Evolutionary conservation across 1,284 basidiomycete genomes (phyloP).

Genomic region (Cutaneotrichosporon sp.): DNA sequence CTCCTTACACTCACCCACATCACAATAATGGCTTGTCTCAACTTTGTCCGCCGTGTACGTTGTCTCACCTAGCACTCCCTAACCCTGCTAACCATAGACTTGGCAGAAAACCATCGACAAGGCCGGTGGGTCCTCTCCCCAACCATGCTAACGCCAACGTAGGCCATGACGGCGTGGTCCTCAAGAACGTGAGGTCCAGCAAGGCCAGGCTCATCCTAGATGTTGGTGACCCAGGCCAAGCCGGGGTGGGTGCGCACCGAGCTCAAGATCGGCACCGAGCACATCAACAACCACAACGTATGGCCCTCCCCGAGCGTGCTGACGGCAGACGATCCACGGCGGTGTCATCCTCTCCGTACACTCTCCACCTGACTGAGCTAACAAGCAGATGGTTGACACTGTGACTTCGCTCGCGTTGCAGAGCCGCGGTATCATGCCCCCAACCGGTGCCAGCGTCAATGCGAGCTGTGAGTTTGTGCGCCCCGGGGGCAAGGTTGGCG

Average conservation of each 20-base stretch:
- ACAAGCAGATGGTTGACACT: constrained; percentile 47
- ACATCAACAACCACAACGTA: constrained; percentile 53
- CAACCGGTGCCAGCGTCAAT: constrained; percentile 50
- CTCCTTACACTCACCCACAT: neutral
- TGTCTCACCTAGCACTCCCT: neutral
- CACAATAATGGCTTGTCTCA: constrained; percentile 31
- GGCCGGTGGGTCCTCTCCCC: constrained; percentile 28
- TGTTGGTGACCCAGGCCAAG: constrained; percentile 28
- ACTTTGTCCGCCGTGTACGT: constrained; percentile 36
- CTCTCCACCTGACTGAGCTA: neutral
- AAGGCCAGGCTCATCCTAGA: constrained; percentile 25
- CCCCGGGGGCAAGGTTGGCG: constrained; percentile 44
- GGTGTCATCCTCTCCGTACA: constrained; percentile 49
- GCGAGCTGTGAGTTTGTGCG: constrained; percentile 52
- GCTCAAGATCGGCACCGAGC: constrained; percentile 42
- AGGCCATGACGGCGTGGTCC: constrained; percentile 34
- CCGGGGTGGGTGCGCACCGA: constrained; percentile 47
- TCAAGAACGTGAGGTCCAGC: constrained; percentile 8
- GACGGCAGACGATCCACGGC: constrained; percentile 51
- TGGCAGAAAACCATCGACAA: constrained; percentile 43
- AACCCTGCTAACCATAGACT: constrained; percentile 25
- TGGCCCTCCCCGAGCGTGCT: constrained; percentile 13
- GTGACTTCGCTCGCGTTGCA: constrained; percentile 50
- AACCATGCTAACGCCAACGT: neutral
- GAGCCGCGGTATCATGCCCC: constrained; percentile 47